A percentile compares a stretch with the other conserved stretches of the same genome.
These are phyloP conservation scores for Cyberlindnera nakhonratchasimensis DNA, from an alignment of 805 yeast genomes.

Conservation along the genomic window DNA sequence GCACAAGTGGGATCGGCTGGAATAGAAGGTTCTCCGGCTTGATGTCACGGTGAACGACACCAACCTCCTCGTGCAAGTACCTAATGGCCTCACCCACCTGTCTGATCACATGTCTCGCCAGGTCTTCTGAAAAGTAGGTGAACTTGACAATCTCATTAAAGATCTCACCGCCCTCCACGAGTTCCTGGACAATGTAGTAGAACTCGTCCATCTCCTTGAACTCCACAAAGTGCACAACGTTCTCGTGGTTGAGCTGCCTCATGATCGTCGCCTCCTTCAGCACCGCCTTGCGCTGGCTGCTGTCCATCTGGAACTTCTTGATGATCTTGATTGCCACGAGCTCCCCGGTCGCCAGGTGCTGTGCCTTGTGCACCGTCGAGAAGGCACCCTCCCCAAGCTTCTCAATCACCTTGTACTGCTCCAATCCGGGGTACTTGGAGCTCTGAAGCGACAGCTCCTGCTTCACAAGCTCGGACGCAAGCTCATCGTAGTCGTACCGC, in stretches of 20 bases:
- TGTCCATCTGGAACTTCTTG: constrained; percentile 42
- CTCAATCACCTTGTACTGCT: constrained; percentile 33
- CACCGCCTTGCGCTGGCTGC: constrained; percentile 40
- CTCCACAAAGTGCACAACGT: constrained; percentile 54
- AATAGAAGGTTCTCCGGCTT: constrained; percentile 77
- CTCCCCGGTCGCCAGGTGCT: constrained; percentile 40
- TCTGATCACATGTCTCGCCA: constrained; percentile 57
- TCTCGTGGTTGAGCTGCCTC: constrained; percentile 54
- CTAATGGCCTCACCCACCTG: constrained; percentile 64
- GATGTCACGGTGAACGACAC: constrained; percentile 80
- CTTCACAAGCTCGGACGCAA: constrained; percentile 27
- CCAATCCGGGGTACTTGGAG: constrained; percentile 27
- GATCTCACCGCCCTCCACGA: constrained; percentile 74
- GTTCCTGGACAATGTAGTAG: constrained; percentile 70
- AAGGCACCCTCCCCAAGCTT: constrained; percentile 86
- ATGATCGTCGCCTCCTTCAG: constrained; percentile 36
- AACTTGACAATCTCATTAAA: constrained; percentile 64
- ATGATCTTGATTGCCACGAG: constrained; percentile 75
- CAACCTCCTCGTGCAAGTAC: constrained; percentile 68
- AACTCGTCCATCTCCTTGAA: constrained; percentile 55
- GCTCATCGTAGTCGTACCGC: constrained; percentile 25
- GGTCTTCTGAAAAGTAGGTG: constrained; percentile 63
- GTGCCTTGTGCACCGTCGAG: constrained; percentile 76
- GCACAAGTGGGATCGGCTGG: constrained; percentile 52
- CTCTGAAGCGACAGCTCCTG: constrained; percentile 24